Evolutionary conservation across 345 rosid species (phyloP), one percentile per base, ranked within the genome.

Genomic region (Limnanthes douglasii): DNA sequence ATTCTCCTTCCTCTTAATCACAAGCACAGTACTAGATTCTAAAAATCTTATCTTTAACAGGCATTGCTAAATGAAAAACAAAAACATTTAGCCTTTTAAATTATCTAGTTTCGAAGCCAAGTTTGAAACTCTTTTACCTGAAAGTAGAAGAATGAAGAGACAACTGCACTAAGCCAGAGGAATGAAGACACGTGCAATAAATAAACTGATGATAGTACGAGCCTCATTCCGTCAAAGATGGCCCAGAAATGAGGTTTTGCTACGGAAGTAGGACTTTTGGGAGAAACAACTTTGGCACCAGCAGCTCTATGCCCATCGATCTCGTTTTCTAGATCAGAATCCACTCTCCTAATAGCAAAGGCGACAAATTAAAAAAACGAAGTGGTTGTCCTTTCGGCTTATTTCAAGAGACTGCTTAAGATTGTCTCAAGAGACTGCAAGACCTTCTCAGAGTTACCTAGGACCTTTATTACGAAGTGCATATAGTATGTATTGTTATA

Each of bases 101-200:
- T n/a, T n/a, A 28, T 28, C 5, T n/a, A 28, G 32, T 28, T 28
- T 28, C 2, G 5, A 6, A 28, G 1, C 13, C 12, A 15, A 28
- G n/a, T 15, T 10, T n/a, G 11, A 33, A 46, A 38, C 17, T 41
- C 6, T 39, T 56, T 50, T 66, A 86, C 94, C 72, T 86, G 97
- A 66, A 86, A 86, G 58, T 86, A 82, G 72, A 86, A 78, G 72
- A 86, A 86, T 30, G 97, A 86, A 24, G 94, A 86, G 45, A 78
- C 73, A 57, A 78, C 85, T 14, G 97, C 94, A 63, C 93, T 71
- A 53, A 86, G 72, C 97, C 97, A 86, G 37, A 86, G 77, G 67
- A 86, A 86, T 37, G 82, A 39, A 34, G 88, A 78, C 45, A 82
- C 88, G 14, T 60, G 68, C 61, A 73, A 48, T 41, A 86, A 62